Base-by-base conservation (phyloP, 2,329 filamentous ascomycete genomes). In the Penicillium hesseltinei region DNA sequence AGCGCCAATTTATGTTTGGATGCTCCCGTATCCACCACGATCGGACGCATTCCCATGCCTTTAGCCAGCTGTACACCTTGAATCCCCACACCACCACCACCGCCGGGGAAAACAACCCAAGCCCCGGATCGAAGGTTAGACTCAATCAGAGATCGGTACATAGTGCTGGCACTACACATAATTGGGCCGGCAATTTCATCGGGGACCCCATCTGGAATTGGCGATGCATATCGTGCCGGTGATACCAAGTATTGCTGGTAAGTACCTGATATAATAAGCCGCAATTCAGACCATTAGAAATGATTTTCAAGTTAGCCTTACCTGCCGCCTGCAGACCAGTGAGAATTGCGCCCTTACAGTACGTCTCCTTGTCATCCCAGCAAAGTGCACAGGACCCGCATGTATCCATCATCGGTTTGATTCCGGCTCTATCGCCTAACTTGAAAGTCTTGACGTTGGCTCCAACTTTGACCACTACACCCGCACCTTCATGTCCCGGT, bases 241-340 rank as follows among this genome's bases (percentile, higher is more conserved):
- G 78, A 80, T 13, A 79, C 75, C 39, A 86, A 72, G 66, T 87
- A 87, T 67, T 87, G 81, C 69, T 84, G 81, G 67, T 85, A 87
- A 1, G 81, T 81, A 1, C 83, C 79, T 72, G 23, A 2, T 6
- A 36, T n/a, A 19, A 19, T 54, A 9, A 52, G 21, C 17, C 17
- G 33, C 4, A 9, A 11, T n/a, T 0, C 19, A 8, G 17, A 36
- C 13, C 9, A 15, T 38, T 27, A 10, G 43, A n/a, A 27, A 60
- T 10, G 10, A 38, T 23, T 10, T 23, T 6, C 8, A 29, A 15
- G 25, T 11, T 57, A 45, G 11, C 65, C 70, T 73, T 38, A 73
- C 73, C 48, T 59, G 71, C 47, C 67, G 69, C 51, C 82, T 72
- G 35, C 77, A 83, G 5, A 75, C 82, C 60, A 75, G 65, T 62